phyloP scores from a whole-genome alignment of 257 asterid genomes.

The Solanum sitiens region DNA sequence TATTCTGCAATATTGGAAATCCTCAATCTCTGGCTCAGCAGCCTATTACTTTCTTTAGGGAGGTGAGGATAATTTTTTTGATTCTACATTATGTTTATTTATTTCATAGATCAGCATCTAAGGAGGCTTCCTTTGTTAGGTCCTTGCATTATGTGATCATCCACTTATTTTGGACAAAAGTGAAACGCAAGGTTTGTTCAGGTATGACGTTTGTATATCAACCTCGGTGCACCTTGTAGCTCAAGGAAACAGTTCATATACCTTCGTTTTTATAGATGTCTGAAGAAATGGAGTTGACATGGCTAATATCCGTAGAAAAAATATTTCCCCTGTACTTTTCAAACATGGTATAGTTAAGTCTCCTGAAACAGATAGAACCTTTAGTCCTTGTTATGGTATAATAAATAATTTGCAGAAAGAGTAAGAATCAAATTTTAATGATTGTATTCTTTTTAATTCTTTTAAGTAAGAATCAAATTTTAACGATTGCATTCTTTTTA shows the following conservation, averaged over 20 bases:
- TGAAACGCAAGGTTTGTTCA: constrained; percentile 81
- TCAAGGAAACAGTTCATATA: not conserved
- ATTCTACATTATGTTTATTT: not conserved
- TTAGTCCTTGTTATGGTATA: not conserved
- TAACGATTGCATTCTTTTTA: not conserved
- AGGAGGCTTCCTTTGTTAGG: constrained; percentile 30
- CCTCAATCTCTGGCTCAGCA: constrained; percentile 95
- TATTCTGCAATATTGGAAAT: constrained; percentile 90
- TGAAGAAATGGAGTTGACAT: not conserved
- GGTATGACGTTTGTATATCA: constrained; percentile 28
- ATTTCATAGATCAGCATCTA: not conserved
- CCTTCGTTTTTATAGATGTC: not conserved
- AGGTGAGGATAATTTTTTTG: constrained; percentile 38
- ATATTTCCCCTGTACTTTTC: not conserved
- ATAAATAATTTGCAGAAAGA: not conserved
- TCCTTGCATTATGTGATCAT: constrained; percentile 90
- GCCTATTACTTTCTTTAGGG: constrained; percentile 91
- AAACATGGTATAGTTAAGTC: not conserved
- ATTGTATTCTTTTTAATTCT: not conserved
- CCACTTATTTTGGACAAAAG: constrained; percentile 83
- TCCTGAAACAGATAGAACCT: not conserved
- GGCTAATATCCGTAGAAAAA: not conserved
- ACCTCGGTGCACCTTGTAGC: not conserved
- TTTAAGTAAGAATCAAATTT: not conserved
- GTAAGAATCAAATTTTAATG: not conserved